Evolutionary conservation across 2,329 filamentous ascomycete species (phyloP).

Genomic region (Penicillium sp.): DNA sequence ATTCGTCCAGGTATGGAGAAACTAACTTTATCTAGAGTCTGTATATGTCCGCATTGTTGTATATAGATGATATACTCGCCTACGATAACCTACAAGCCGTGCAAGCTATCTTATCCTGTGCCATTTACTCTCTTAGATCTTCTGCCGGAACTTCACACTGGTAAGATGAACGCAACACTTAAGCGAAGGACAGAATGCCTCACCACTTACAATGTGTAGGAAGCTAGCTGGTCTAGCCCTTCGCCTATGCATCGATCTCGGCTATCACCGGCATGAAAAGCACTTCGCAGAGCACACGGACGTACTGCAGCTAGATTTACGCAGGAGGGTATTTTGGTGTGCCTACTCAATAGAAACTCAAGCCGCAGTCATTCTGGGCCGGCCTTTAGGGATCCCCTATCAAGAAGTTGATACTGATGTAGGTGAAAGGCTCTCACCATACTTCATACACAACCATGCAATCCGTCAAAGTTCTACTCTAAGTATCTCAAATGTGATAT

Average conservation of each 20-base stretch:
- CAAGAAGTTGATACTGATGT: slow-evolving; percentile 35
- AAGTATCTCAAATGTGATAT: too few relatives aligned
- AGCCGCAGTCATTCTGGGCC: slow-evolving; percentile 28
- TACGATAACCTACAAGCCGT: slow-evolving; percentile 37
- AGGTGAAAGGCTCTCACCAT: too few relatives aligned
- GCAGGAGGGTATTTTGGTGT: slow-evolving; percentile 34
- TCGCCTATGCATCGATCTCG: slow-evolving; percentile 39
- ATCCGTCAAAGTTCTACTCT: too few relatives aligned
- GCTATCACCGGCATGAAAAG: slow-evolving; percentile 33
- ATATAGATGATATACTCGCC: slow-evolving; percentile 21
- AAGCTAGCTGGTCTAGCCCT: slow-evolving; percentile 36
- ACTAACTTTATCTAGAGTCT: too few relatives aligned
- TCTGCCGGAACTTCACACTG: slow-evolving; percentile 32
- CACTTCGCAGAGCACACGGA: neutral
- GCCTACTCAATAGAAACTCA: slow-evolving; percentile 31
- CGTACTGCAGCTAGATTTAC: slow-evolving; percentile 26
- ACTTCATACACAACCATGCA: too few relatives aligned
- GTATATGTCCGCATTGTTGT: slow-evolving; percentile 20
- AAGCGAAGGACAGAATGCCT: too few relatives aligned
- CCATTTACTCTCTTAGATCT: slow-evolving; percentile 32
- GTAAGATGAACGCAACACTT: too few relatives aligned
- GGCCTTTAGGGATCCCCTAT: slow-evolving; percentile 32
- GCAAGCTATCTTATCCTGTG: slow-evolving; percentile 38
- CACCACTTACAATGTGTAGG: too few relatives aligned
- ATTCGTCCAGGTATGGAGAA: too few relatives aligned